phyloP scores from a whole-genome alignment of 768 basidiomycete genomes.

The Tubosaeta brunneosetosa region DNA sequence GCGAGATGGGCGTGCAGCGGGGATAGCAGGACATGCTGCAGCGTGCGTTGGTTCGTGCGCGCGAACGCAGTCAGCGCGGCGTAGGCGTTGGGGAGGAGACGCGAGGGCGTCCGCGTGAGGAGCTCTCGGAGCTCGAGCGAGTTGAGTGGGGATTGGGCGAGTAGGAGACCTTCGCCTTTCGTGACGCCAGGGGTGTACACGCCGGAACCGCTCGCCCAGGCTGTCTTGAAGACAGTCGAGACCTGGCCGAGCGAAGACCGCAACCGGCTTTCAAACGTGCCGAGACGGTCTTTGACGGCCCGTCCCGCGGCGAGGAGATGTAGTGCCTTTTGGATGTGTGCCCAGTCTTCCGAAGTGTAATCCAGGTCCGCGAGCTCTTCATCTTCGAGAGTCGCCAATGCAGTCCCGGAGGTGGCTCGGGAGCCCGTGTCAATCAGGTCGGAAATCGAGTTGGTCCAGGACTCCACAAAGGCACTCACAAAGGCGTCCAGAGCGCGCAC shows the following conservation, averaged over 20 bases:
- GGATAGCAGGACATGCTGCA: constrained; percentile 80
- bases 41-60: constrained; percentile 64
- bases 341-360: constrained; percentile 88
- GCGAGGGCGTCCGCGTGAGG: constrained; percentile 28
- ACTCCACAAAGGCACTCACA: constrained; percentile 65
- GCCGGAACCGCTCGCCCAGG: constrained; percentile 44
- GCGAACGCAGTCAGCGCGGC: constrained; percentile 61
- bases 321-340: constrained; percentile 73
- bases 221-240: constrained; percentile 53
- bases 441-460: constrained; percentile 52
- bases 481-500: constrained; percentile 70
- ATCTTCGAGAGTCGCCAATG: constrained; percentile 27
- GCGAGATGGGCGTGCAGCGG: constrained; percentile 73
- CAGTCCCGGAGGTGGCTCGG: constrained; percentile 27
- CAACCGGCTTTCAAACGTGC: constrained; percentile 66
- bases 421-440: constrained; percentile 31
- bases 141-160: constrained; percentile 83
- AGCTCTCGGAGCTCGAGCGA: constrained; percentile 56
- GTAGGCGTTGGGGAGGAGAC: constrained; percentile 51
- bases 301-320: constrained; percentile 82
- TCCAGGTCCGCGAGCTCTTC: constrained; percentile 77
- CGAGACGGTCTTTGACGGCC: constrained; percentile 63
- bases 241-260: constrained; percentile 54
- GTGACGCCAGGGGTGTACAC: constrained; percentile 54
- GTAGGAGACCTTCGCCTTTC: constrained; percentile 65